phyloP scores from a whole-genome alignment of 805 yeast genomes.

The Sugiyamaella chiloensis region DNA sequence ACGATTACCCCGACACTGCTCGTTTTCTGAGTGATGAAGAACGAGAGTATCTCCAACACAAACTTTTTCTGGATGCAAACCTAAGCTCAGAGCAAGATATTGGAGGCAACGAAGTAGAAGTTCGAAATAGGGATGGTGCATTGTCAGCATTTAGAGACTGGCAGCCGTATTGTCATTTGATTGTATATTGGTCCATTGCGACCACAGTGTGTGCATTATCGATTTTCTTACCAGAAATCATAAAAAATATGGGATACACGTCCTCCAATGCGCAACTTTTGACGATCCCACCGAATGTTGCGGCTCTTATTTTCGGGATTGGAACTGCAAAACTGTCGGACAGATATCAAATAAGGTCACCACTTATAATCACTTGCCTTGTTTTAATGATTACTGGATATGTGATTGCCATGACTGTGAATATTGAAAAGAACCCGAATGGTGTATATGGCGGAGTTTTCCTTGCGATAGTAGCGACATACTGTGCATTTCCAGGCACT shows the following conservation, averaged over 20 bases:
- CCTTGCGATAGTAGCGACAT: constrained; percentile 47
- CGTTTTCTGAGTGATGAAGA: constrained; percentile 42
- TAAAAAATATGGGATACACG: constrained; percentile 41
- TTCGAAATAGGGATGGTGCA: neutral
- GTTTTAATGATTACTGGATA: constrained; percentile 19
- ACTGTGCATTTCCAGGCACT: constrained; percentile 43
- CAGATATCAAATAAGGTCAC: constrained; percentile 29
- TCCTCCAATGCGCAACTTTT: constrained; percentile 42
- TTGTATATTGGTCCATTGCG: constrained; percentile 21
- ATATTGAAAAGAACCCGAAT: constrained; percentile 31
- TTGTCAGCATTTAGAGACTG: constrained; percentile 16
- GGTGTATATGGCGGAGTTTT: constrained; percentile 57
- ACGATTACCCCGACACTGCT: constrained; percentile 38
- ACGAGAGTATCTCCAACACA: too few species aligned
- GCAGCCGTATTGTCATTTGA: constrained; percentile 4
- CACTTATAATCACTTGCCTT: constrained; percentile 13
- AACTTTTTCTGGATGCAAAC: neutral
- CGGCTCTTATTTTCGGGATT: constrained; percentile 41
- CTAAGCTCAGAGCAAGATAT: neutral
- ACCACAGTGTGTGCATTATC: constrained; percentile 38
- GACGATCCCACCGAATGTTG: constrained; percentile 44
- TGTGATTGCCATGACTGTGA: constrained; percentile 23
- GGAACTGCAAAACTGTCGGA: constrained; percentile 47
- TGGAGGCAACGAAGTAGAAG: neutral
- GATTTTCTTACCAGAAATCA: constrained; percentile 46